Conservation (phyloP, 345 rosid species). For the Hibiscus trionum region DNA sequence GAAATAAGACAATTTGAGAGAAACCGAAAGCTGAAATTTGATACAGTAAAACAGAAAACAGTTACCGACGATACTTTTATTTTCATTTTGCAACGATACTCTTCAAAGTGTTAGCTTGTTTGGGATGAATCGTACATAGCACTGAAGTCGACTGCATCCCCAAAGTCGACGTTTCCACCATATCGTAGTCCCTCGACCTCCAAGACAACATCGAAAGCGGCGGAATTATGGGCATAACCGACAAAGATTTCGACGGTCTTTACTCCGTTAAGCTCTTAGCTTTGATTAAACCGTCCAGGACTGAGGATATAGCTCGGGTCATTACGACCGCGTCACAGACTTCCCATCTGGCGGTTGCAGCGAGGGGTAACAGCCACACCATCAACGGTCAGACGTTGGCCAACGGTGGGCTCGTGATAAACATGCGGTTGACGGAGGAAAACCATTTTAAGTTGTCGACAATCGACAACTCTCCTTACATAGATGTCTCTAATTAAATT, state of each 20-base stretch:
- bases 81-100: background rate
- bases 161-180: constrained; percentile 29
- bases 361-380: constrained; percentile 94
- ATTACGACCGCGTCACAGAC: constrained; percentile 46
- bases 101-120: constrained; percentile 54
- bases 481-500: constrained; percentile 36
- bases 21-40: background rate
- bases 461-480: constrained; percentile 20
- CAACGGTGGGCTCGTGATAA: constrained; percentile 64
- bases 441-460: constrained; percentile 29
- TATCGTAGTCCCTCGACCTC: constrained; percentile 45
- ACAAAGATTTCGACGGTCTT: constrained; percentile 85
- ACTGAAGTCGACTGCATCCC: constrained; percentile 47
- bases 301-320: constrained; percentile 59
- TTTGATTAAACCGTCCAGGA: constrained; percentile 44
- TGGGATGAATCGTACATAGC: constrained; percentile 57
- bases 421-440: constrained; percentile 61
- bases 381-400: constrained; percentile 98
- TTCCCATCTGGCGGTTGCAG: constrained; percentile 71
- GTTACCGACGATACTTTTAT: constrained; percentile 3
- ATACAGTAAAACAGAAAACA: background rate
- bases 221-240: constrained; percentile 25
- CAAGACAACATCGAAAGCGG: constrained; percentile 42
- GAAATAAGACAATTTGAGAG: background rate
- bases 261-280: constrained; percentile 48